Percentiles rank a stretch among this genome's conserved stretches.
Conservation (phyloP, 495 filamentous ascomycete species). For the Barbatosphaeria neglecta region DNA sequence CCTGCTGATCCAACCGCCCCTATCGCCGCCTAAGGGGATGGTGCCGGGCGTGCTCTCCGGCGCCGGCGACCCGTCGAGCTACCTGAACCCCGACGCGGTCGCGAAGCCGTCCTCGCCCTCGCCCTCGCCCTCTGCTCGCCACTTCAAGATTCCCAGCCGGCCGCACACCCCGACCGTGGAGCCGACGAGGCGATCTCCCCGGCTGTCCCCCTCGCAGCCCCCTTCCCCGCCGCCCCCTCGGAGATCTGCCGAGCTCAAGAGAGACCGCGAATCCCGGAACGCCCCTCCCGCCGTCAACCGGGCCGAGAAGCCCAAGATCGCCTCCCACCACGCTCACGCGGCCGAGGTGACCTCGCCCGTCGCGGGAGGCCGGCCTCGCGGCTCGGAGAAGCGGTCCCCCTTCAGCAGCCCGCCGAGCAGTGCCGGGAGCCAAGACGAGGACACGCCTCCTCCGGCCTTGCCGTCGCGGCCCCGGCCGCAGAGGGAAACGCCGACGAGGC, state of each 20-base stretch:
- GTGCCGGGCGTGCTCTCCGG: slow-evolving; percentile 21
- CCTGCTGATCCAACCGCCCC: slow-evolving; percentile 61
- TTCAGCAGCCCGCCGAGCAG: slow-evolving; percentile 85
- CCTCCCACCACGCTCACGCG: slow-evolving; percentile 17
- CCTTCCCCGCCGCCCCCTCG: slow-evolving; percentile 44
- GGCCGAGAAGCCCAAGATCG: slow-evolving; percentile 66
- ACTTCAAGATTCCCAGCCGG: slow-evolving; percentile 41
- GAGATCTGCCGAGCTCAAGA: slow-evolving; percentile 37
- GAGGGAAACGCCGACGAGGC: slow-evolving; percentile 4
- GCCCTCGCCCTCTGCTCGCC: slow-evolving; percentile 35
- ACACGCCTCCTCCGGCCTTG: slow-evolving; percentile 28
- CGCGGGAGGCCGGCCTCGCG: too few species aligned
- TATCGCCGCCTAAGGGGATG: slow-evolving; percentile 52
- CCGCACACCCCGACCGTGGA: slow-evolving; percentile 37
- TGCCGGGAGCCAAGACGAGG: slow-evolving; percentile 45
- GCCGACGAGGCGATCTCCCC: slow-evolving; percentile 30
- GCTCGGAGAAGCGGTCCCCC: slow-evolving; percentile 50
- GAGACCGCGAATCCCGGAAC: slow-evolving; percentile 25
- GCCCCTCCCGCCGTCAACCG: slow-evolving; percentile 63
- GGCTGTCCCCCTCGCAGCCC: slow-evolving; percentile 26
- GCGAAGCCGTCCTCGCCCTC: slow-evolving; percentile 37
- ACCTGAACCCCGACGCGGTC: slow-evolving; percentile 35
- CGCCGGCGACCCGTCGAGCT: slow-evolving; percentile 26
- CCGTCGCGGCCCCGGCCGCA: slow-evolving; percentile 26
- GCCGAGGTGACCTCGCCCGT: too few species aligned